A percentile compares a stretch with the other conserved stretches of the same genome.
Conservation (phyloP, 441 rosid species). For the Flueggea neowawraea region DNA sequence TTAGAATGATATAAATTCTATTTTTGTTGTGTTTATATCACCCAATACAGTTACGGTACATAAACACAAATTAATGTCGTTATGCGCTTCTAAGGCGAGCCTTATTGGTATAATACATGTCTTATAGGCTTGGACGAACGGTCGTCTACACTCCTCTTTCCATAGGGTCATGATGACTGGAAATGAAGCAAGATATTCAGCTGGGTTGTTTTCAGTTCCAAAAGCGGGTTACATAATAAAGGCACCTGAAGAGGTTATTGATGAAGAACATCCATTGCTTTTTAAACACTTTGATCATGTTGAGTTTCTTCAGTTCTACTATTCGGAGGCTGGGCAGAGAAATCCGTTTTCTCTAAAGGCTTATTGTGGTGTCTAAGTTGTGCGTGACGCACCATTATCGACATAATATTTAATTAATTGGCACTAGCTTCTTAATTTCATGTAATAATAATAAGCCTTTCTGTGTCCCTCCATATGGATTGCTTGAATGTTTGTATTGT, state of each 20-base stretch:
- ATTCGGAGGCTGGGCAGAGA: conserved; percentile 49
- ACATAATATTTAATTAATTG: too few species aligned
- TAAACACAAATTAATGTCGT: too few species aligned
- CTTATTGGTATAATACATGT: background rate
- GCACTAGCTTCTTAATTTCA: too few species aligned
- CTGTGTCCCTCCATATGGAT: too few species aligned
- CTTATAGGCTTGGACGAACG: conserved; percentile 56
- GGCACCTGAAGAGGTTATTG: conserved; percentile 55
- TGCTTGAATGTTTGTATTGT: too few species aligned
- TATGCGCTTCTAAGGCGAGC: too few species aligned
- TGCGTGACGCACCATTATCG: too few species aligned
- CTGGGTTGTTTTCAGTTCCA: conserved; percentile 55
- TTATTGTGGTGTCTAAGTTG: conserved; percentile 23
- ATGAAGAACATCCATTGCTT: conserved; percentile 52
- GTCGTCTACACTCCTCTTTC: conserved; percentile 32
- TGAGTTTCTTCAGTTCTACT: conserved; percentile 45
- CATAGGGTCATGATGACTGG: conserved; percentile 65
- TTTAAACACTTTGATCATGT: conserved; percentile 51
- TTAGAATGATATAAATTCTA: background rate
- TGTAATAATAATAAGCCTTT: too few species aligned
- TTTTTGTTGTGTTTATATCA: too few species aligned
- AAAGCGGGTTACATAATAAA: conserved; percentile 39
- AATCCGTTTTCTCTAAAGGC: conserved; percentile 38
- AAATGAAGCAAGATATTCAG: conserved; percentile 40
- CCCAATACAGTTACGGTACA: too few species aligned